These are phyloP conservation scores for Jaapia argillacea DNA, from an alignment of 768 basidiomycete genomes.

Conservation along the genomic window DNA sequence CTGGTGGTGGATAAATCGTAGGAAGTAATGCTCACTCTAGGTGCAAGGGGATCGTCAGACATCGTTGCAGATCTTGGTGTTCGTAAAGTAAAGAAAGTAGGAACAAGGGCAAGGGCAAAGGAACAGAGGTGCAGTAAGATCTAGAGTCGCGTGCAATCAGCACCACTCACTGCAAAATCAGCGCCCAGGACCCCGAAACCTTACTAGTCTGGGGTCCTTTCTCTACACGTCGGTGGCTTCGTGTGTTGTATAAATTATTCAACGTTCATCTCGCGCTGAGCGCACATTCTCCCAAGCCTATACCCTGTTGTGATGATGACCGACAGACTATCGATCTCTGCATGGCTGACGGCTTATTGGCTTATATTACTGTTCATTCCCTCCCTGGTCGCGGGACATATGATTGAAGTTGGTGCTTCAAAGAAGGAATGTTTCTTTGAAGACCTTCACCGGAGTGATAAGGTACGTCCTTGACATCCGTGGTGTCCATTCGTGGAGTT, in stretches of 20 bases:
- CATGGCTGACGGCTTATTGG: conserved; percentile 23
- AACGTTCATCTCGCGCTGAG: too few species aligned
- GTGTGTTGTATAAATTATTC: too few species aligned
- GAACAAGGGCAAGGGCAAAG: conserved; percentile 9
- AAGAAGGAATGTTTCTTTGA: conserved; percentile 96
- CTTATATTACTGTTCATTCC: too few species aligned
- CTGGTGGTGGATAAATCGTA: too few species aligned
- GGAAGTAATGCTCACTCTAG: conserved; percentile 44
- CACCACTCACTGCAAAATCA: too few species aligned
- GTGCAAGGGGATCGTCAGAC: conserved; percentile 50
- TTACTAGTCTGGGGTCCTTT: too few species aligned
- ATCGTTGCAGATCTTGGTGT: conserved; percentile 8
- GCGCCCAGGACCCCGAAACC: too few species aligned
- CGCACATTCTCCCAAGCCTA: too few species aligned
- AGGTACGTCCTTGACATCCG: conserved; percentile 35
- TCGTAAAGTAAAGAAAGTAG: conserved; percentile 6
- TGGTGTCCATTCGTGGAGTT: background rate
- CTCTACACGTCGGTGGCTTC: too few species aligned
- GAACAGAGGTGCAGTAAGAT: conserved; percentile 10
- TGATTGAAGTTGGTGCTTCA: conserved; percentile 66
- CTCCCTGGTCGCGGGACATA: conserved; percentile 42
- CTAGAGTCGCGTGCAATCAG: conserved; percentile 5
- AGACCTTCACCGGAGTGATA: conserved; percentile 85
- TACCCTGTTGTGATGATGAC: too few species aligned
- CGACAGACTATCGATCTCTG: conserved; percentile 32